Percentiles rank a stretch among this genome's conserved stretches.
Evolutionary conservation across 108 stramenopile species (phyloP).

Genomic region (Cyclotella choctawhatcheeana): DNA sequence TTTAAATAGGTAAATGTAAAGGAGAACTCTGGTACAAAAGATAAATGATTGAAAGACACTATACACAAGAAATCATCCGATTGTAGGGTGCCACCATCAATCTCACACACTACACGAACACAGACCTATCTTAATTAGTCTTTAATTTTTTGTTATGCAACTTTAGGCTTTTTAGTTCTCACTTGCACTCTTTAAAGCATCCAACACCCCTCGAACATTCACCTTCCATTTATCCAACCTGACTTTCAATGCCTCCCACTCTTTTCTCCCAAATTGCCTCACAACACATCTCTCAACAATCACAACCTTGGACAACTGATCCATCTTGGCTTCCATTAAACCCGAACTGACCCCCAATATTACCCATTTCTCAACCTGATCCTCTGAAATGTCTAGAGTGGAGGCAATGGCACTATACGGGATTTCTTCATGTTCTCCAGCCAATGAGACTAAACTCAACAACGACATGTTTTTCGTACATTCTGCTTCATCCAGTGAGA

Average conservation of each 20-base stretch:
- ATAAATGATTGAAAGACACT: no score
- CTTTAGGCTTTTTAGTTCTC: constrained; percentile 3
- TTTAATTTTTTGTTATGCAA: neutral
- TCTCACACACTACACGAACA: no score
- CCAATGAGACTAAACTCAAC: constrained; percentile 77
- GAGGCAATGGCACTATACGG: constrained; percentile 77
- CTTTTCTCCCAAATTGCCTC: constrained; percentile 76
- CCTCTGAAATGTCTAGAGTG: constrained; percentile 66
- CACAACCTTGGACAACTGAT: constrained; percentile 79
- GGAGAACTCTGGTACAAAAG: no score
- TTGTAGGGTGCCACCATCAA: no score
- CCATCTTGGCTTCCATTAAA: constrained; percentile 88
- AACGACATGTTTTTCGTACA: constrained; percentile 82
- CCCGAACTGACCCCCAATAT: constrained; percentile 83
- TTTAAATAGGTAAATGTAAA: no score
- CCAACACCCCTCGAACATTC: constrained; percentile 43
- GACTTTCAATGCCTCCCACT: constrained; percentile 81
- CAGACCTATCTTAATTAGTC: constrained; percentile 7
- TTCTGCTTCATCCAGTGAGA: constrained; percentile 59
- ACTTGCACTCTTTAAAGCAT: constrained; percentile 53
- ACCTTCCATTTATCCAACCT: constrained; percentile 59
- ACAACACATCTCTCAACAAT: constrained; percentile 86
- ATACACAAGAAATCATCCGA: no score
- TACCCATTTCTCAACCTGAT: constrained; percentile 87
- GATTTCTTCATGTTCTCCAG: constrained; percentile 72